Evolutionary conservation across 208 protist species (phyloP).

Genomic region (Balamuthia mandrillaris): DNA sequence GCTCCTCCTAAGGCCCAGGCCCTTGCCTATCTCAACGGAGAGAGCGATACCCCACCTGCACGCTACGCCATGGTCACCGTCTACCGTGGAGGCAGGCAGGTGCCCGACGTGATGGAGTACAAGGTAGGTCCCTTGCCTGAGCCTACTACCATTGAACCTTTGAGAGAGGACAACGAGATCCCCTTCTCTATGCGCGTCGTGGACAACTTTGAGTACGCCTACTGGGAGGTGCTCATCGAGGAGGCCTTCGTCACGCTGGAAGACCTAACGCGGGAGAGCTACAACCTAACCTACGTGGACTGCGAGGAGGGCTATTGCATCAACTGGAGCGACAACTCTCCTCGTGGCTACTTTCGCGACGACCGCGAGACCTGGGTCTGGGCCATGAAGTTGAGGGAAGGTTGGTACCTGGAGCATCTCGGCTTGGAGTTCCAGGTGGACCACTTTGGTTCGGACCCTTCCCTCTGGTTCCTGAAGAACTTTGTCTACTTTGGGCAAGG

Average conservation of each 20-base stretch:
- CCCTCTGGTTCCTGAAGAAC: not conserved
- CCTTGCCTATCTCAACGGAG: not conserved
- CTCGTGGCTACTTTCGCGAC: not conserved
- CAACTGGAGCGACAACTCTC: not conserved
- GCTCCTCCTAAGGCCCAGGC: not conserved
- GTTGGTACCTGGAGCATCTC: not conserved
- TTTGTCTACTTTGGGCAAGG: not conserved
- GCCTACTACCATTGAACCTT: too few relatives aligned
- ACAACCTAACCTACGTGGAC: not conserved
- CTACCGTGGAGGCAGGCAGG: not conserved
- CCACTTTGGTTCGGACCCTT: not conserved
- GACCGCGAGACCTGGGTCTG: not conserved
- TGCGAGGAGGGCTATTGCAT: not conserved
- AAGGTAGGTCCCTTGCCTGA: not conserved
- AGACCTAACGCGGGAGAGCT: not conserved
- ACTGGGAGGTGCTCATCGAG: not conserved
- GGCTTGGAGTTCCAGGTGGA: not conserved
- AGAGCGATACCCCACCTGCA: not conserved
- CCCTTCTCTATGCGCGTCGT: not conserved
- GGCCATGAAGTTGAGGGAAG: too few relatives aligned
- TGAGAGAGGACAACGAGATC: not conserved
- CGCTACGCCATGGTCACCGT: not conserved
- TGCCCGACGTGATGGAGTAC: not conserved
- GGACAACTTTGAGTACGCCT: not conserved
- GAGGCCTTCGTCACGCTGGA: not conserved